Conservation (phyloP, 1,284 basidiomycete species). For the Melampsora americana region DNA sequence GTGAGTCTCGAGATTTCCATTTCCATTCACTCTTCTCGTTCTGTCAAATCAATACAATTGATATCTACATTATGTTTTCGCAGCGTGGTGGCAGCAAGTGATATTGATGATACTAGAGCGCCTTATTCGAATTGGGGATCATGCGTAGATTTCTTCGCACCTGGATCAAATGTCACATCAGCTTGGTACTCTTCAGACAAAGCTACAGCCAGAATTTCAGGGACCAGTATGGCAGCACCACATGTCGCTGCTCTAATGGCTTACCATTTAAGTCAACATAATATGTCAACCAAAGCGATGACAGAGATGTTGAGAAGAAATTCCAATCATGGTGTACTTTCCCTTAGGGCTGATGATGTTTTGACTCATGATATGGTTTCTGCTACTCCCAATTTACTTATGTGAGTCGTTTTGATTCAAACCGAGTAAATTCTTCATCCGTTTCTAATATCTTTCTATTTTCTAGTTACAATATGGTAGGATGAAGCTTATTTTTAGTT, state of each 20-base stretch:
- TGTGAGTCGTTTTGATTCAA: too few species aligned
- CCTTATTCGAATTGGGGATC: conserved; percentile 46
- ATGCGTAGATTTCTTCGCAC: conserved; percentile 54
- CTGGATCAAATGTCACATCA: conserved; percentile 54
- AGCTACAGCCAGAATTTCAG: conserved; percentile 54
- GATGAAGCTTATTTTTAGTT: too few species aligned
- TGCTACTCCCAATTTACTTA: too few species aligned
- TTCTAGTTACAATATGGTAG: too few species aligned
- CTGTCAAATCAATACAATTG: not conserved
- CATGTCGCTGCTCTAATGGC: conserved; percentile 55
- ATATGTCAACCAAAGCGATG: conserved; percentile 30
- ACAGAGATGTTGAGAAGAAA: conserved; percentile 24
- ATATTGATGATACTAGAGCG: conserved; percentile 44
- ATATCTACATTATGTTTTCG: conserved; percentile 1
- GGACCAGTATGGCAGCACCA: conserved; percentile 55
- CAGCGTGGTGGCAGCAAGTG: conserved; percentile 45
- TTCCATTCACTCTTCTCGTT: not conserved
- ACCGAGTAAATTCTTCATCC: too few species aligned
- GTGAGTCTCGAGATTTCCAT: not conserved
- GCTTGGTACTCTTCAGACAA: conserved; percentile 54
- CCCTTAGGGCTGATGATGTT: too few species aligned
- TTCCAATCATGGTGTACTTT: conserved; percentile 4
- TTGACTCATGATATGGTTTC: too few species aligned
- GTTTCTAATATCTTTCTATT: too few species aligned
- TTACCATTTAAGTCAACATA: conserved; percentile 46